Base-by-base conservation (phyloP, 2,329 filamentous ascomycete species). In the Bertia moriformis region DNA sequence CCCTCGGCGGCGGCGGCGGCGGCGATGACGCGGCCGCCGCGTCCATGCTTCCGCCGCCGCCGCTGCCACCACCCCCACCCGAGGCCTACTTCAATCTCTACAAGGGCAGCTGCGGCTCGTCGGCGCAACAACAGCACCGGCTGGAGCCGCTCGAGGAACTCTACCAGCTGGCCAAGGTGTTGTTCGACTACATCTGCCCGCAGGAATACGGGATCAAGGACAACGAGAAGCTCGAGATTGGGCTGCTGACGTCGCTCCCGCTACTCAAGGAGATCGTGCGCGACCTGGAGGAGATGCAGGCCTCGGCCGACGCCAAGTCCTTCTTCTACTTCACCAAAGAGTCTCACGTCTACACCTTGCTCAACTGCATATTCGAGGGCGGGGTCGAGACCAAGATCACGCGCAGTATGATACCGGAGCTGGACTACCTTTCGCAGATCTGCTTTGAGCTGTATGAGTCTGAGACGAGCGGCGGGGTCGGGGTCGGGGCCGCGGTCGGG, bases 281-380 rank as follows among this genome's bases (percentile, higher is more conserved):
- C 52, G 89, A 98, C 51, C 70, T 98, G 2, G 91, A 98, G 61
- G 88, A 96, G 59, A 86, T 96, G 59, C 91, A 98, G 60, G 89
- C 91, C 3, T 93, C 85, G 0, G 81, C 89, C 39, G 84, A 93
- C 47, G 87, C 88, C 36, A 95, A 95, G 55, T 89, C 83, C 2
- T 96, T 96, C 66, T 85, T 96, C 61, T 98, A 98, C 63, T 98
- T 98, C 59, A 98, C 91, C 46, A 98, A 98, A 59, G 91, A 98
- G 61, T 94, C 86, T 1, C 91, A 98, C 57, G 95, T 98, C 45
- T 98, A 98, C 62, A 98, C 91, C 4, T 71, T 98, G 4, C 73
- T 98, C 42, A 98, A 98, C 58, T 96, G 89, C 57, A 96, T 98
- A 48, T 73, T 98, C 19, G 91, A 98, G 57, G 91, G 93, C 44